Base-by-base conservation (phyloP, 495 filamentous ascomycete genomes). In the Xylona heveae region DNA sequence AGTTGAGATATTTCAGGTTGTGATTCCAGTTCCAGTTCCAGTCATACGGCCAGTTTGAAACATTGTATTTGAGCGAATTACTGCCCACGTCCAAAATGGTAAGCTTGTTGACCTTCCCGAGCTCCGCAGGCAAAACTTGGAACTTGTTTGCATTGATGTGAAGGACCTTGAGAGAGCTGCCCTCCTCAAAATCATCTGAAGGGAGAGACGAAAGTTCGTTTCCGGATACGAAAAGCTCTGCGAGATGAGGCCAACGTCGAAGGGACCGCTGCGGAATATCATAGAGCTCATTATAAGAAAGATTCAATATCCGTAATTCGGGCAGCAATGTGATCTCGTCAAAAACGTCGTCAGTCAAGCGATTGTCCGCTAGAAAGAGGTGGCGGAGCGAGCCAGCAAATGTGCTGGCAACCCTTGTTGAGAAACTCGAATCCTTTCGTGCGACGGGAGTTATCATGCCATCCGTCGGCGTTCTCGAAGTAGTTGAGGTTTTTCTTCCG, bases 1-100 rank as follows among this genome's bases (percentile, higher is more conserved):
- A 66, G 44, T 94, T 99, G 37, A 99, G 72, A 44, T 90, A 95
- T 38, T 82, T 78, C 35, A 99, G 58, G 38, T 91, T 84, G 23
- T 75, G 74, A 39, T 95, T 99, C 65, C 84, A 81, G 49, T 94
- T 95, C 88, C 88, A 99, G 44, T 99, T 99, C 88, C 88, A 99
- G 48, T 99, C 88, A 45, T 99, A 99, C 1, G 90, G 88, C 66
- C 90, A 92, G 46, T 99, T 99, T 17, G 83, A 88, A 21, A 99
- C 84, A 46, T 99, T 99, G 59, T 99, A 99, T 49, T 94, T 99
- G 28, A 99, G 62, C n/a, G 63, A 65, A 43, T 99, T 99, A 59
- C 78, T 94, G 33, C 84, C 84, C 39, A 88, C 85, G 53, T 99
- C 88, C 24, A 99, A 59, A 15, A 92, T 74, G 6, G 84, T 62